These are phyloP conservation scores for Phaseolus coccineus DNA, from an alignment of 331 rosid species.

Conservation along the genomic window DNA sequence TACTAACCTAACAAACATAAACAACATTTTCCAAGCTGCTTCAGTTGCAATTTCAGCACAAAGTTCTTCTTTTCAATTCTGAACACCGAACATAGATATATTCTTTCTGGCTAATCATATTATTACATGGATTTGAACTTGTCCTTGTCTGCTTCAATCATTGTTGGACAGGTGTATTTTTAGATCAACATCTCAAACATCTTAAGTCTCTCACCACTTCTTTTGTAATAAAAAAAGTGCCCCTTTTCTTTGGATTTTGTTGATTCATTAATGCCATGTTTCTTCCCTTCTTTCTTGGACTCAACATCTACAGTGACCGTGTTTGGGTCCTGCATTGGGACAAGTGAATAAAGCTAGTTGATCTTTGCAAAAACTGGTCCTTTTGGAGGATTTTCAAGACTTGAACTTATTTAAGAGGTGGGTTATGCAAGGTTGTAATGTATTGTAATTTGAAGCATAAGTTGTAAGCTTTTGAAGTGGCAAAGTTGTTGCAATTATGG, in stretches of 20 bases:
- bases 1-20: slow-evolving; percentile 4
- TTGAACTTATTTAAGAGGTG: neutral
- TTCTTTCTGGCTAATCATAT: neutral
- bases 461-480: slow-evolving; percentile 28
- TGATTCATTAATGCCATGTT: slow-evolving; percentile 19
- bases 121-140: neutral
- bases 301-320: neutral
- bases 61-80: slow-evolving; percentile 11
- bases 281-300: slow-evolving; percentile 1
- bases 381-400: slow-evolving; percentile 5
- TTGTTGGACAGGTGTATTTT: slow-evolving; percentile 20
- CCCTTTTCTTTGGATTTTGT: neutral
- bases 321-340: neutral
- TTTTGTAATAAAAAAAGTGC: neutral
- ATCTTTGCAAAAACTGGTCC: slow-evolving; percentile 26
- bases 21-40: neutral
- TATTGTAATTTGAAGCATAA: neutral
- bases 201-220: neutral
- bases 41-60: neutral
- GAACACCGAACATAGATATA: neutral
- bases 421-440: slow-evolving; percentile 3
- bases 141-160: slow-evolving; percentile 28
- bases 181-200: neutral
- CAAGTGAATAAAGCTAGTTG: slow-evolving; percentile 18
- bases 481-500: slow-evolving; percentile 45